Conservation (phyloP, 2,329 filamentous ascomycete genomes). For the Aureobasidium leucospermi region DNA sequence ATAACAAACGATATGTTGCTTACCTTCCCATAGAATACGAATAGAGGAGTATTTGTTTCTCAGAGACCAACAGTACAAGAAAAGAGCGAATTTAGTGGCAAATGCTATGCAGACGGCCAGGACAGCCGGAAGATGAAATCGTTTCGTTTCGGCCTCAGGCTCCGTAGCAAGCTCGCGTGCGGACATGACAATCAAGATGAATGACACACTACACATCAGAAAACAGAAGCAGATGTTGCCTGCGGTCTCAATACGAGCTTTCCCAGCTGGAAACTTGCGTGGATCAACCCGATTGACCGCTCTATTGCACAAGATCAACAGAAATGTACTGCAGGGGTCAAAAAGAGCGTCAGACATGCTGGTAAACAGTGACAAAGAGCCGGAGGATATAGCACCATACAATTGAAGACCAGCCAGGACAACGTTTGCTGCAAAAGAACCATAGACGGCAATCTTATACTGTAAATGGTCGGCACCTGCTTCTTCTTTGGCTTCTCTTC, state of each 20-base stretch:
- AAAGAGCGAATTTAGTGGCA: constrained; percentile 71
- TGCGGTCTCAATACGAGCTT: constrained; percentile 87
- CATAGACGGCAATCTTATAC: constrained; percentile 60
- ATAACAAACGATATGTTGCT: background rate
- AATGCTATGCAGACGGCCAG: constrained; percentile 82
- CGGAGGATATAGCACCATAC: constrained; percentile 78
- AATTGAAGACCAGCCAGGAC: constrained; percentile 72
- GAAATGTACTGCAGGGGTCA: constrained; percentile 83
- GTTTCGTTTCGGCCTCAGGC: constrained; percentile 32
- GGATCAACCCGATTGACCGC: constrained; percentile 83
- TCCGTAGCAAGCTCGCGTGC: constrained; percentile 58
- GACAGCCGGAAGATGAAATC: constrained; percentile 74
- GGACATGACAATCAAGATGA: constrained; percentile 88
- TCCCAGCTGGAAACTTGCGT: constrained; percentile 80
- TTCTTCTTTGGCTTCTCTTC: constrained; percentile 71
- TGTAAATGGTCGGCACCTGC: constrained; percentile 74
- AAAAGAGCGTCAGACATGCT: constrained; percentile 96
- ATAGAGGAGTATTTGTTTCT: constrained; percentile 89
- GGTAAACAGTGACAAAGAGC: constrained; percentile 91
- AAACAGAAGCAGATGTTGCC: constrained; percentile 97
- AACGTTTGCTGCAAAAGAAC: constrained; percentile 71
- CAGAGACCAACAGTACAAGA: constrained; percentile 86
- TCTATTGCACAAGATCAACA: constrained; percentile 77
- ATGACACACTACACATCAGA: constrained; percentile 85
- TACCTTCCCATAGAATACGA: constrained; percentile 74